Evolutionary conservation across 2,329 filamentous ascomycete species (phyloP).

Genomic region (Bipolaris sorokiniana): DNA sequence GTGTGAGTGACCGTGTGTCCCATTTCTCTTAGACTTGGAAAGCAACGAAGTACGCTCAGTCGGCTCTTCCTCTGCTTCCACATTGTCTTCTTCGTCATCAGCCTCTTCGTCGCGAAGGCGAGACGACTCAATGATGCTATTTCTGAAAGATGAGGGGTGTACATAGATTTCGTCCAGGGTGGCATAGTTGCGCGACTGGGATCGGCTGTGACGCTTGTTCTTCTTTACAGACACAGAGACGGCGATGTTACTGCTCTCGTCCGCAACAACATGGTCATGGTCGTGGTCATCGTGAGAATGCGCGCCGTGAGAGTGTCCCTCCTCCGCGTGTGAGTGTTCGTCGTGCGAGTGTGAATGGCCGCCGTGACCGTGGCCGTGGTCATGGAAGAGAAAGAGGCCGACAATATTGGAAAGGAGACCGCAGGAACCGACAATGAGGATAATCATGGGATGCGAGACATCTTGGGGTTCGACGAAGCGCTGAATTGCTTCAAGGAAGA

Average conservation of each 20-base stretch:
- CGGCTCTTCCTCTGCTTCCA: constrained; percentile 49
- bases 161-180: constrained; percentile 76
- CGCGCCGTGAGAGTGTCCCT: constrained; percentile 57
- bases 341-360: constrained; percentile 59
- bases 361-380: constrained; percentile 85
- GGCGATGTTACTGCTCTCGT: constrained; percentile 64
- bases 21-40: constrained; percentile 40
- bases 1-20: constrained; percentile 15
- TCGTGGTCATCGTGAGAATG: constrained; percentile 44
- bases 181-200: constrained; percentile 60
- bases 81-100: constrained; percentile 61
- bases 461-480: constrained; percentile 90
- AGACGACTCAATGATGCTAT: constrained; percentile 89
- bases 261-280: constrained; percentile 54
- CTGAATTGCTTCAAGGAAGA: constrained; percentile 92
- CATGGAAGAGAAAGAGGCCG: constrained; percentile 89
- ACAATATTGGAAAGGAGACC: constrained; percentile 88
- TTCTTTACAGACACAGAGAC: constrained; percentile 47
- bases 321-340: constrained; percentile 54
- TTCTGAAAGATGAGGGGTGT: constrained; percentile 86
- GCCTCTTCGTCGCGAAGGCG: constrained; percentile 62
- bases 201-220: constrained; percentile 65
- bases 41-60: constrained; percentile 48
- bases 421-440: constrained; percentile 85
- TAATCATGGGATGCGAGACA: constrained; percentile 82